Percentiles rank a stretch among this genome's conserved stretches.
Evolutionary conservation across 2,329 filamentous ascomycete genomes (phyloP).

Genomic region (Neonectria sp.): DNA sequence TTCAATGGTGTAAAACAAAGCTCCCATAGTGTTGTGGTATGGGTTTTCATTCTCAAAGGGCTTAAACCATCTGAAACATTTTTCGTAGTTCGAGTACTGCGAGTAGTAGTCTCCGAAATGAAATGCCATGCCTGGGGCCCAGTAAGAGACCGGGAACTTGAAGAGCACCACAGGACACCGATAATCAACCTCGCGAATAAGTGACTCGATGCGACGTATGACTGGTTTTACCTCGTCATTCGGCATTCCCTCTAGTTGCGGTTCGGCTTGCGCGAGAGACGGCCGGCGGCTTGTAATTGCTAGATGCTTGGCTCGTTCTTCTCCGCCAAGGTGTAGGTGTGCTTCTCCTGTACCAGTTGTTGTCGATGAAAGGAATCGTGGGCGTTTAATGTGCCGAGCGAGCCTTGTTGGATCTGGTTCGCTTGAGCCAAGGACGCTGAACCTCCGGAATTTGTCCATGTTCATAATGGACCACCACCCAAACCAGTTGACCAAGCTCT

Average conservation of each 20-base stretch:
- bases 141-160: constrained; percentile 59
- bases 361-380: constrained; percentile 53
- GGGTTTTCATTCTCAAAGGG: neutral
- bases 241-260: neutral
- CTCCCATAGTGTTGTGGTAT: constrained; percentile 47
- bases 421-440: constrained; percentile 68
- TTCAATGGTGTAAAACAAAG: constrained; percentile 66
- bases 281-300: neutral
- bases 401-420: constrained; percentile 37
- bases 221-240: constrained; percentile 30
- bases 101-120: constrained; percentile 40
- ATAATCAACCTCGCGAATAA: constrained; percentile 13
- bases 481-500: constrained; percentile 75
- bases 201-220: constrained; percentile 15
- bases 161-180: constrained; percentile 53
- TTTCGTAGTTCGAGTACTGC: constrained; percentile 38
- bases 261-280: neutral
- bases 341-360: constrained; percentile 56
- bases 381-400: constrained; percentile 42
- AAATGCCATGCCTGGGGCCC: constrained; percentile 44
- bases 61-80: constrained; percentile 45
- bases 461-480: constrained; percentile 69
- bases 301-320: constrained; percentile 12
- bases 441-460: constrained; percentile 67
- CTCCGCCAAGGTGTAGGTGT: constrained; percentile 20